Evolutionary conservation across 2,329 filamentous ascomycete genomes (phyloP), one percentile per base, ranked within the genome.

Genomic region (Pleurostoma richardsiae): DNA sequence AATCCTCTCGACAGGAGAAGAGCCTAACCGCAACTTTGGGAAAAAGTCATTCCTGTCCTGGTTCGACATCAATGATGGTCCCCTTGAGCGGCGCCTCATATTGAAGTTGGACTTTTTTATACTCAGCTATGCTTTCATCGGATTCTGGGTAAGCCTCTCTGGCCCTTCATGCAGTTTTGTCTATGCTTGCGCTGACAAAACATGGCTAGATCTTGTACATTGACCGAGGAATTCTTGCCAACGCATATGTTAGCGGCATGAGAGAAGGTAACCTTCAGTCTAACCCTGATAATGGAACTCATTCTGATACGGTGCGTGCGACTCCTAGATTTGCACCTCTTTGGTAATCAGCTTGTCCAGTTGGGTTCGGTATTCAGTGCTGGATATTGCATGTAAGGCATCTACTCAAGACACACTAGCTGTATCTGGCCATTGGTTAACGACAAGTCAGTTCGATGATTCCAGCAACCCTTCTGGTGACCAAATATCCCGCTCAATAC

Each of bases 21-120:
- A 36, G n/a, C 33, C 33, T 8, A 36, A 36, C n/a, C 8, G 33
- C 8, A n/a, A 36, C 8, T 36, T 36, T n/a, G 33, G 33, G n/a
- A 36, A 36, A n/a, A 36, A 36, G n/a, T 8, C 8, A 8, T 36
- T 36, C 33, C n/a, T 36, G 8, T 8, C 33, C 33, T 36, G 33
- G 33, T 36, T 36, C n/a, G n/a, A 36, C 3, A 59, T 67, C 27
- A 61, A 71, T 6, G 77, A 82, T 49, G 74, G 68, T 0, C 63
- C 64, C 0, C 70, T 72, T 46, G 76, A 81, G 51, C 65, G 73
- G 38, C 68, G 65, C 49, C 63, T 82, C 5, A 74, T 82, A 30
- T 45, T 71, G 19, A 82, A 82, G 54, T 66, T 82, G 10, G 78
- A 82, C 51, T 56, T 76, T 0, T 59, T 80, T 3, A 74, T 82